phyloP scores from a whole-genome alignment of 2,329 filamentous ascomycete species.

The Colletotrichum sp. region DNA sequence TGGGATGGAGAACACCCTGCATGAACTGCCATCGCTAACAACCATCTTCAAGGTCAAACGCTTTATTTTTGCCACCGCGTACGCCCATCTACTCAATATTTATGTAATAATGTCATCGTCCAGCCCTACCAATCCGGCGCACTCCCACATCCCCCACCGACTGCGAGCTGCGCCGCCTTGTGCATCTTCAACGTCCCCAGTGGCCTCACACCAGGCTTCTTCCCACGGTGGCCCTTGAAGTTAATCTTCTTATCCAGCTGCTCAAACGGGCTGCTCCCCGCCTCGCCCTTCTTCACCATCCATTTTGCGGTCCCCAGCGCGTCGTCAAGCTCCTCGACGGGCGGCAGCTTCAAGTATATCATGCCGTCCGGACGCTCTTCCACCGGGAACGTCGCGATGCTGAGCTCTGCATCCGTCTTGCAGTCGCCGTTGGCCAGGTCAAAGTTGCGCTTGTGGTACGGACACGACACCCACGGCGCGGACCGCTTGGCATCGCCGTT shows the following conservation, averaged over 20 bases:
- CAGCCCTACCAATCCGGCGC: slow-evolving; percentile 27
- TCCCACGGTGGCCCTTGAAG: slow-evolving; percentile 48
- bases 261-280: slow-evolving; percentile 41
- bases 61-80: not conserved
- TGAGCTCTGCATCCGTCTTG: slow-evolving; percentile 74
- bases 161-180: slow-evolving; percentile 42
- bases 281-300: slow-evolving; percentile 77
- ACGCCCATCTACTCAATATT: not conserved
- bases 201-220: slow-evolving; percentile 45
- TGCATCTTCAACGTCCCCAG: slow-evolving; percentile 35
- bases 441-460: slow-evolving; percentile 90
- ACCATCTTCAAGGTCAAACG: too few relatives aligned
- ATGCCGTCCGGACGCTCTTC: slow-evolving; percentile 77
- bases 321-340: slow-evolving; percentile 79
- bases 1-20: too few relatives aligned
- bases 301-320: slow-evolving; percentile 80
- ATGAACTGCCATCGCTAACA: too few relatives aligned
- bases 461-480: slow-evolving; percentile 82
- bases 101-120: not conserved
- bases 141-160: slow-evolving; percentile 43
- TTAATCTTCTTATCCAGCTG: slow-evolving; percentile 53
- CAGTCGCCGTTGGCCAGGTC: slow-evolving; percentile 76
- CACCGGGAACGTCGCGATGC: slow-evolving; percentile 81
- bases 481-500: slow-evolving; percentile 33
- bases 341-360: slow-evolving; percentile 82